These are phyloP conservation scores for Crithidia acanthocephali DNA, from an alignment of 208 protist species.

Conservation along the genomic window DNA sequence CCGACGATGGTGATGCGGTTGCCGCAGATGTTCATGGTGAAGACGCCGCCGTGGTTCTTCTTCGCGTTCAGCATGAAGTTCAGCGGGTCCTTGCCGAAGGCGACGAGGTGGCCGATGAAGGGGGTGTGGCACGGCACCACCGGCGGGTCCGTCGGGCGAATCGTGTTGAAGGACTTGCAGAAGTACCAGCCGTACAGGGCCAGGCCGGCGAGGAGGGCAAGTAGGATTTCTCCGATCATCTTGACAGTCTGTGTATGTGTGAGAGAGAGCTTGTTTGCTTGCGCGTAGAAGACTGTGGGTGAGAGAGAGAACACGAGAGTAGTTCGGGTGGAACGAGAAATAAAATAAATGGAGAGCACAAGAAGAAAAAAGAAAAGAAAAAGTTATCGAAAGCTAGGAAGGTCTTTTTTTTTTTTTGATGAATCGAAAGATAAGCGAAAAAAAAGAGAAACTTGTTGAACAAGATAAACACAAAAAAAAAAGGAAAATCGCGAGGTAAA, in stretches of 20 bases:
- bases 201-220: slow-evolving; percentile 50
- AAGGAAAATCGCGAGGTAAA: neutral
- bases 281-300: neutral
- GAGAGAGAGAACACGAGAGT: slow-evolving; percentile 5
- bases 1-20: slow-evolving; percentile 82
- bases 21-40: slow-evolving; percentile 86
- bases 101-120: slow-evolving; percentile 75
- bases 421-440: neutral
- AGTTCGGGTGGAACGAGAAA: neutral
- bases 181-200: slow-evolving; percentile 81
- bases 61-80: slow-evolving; percentile 66
- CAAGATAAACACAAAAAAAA: neutral
- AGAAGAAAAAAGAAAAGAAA: neutral
- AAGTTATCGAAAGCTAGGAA: neutral
- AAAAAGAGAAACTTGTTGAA: neutral
- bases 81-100: slow-evolving; percentile 76
- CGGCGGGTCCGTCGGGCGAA: slow-evolving; percentile 75
- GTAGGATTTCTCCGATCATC: slow-evolving; percentile 63
- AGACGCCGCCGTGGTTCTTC: slow-evolving; percentile 71
- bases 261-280: too few relatives aligned
- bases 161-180: slow-evolving; percentile 82
- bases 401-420: slow-evolving; percentile 9
- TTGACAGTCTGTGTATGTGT: slow-evolving; percentile 11
- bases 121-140: slow-evolving; percentile 60
- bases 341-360: neutral